Conservation (phyloP, 2,329 filamentous ascomycete species). For the Fusarium haematococcum region DNA sequence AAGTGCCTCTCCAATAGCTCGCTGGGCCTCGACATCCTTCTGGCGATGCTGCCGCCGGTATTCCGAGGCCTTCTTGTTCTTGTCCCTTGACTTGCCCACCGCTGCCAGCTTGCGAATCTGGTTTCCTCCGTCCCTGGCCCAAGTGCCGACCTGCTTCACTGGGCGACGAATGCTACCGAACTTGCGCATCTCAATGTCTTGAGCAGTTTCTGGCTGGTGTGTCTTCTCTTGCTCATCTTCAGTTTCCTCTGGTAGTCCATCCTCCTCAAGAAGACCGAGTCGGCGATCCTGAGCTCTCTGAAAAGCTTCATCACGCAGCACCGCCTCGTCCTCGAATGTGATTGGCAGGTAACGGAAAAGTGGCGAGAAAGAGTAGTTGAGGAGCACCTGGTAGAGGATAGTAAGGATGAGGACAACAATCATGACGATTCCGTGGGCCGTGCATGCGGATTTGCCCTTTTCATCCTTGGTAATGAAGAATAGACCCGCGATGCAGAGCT, state of each 20-base stretch:
- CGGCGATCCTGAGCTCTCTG: slow-evolving; percentile 80
- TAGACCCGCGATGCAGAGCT: slow-evolving; percentile 87
- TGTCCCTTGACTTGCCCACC: slow-evolving; percentile 38
- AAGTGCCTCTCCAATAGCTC: slow-evolving; percentile 80
- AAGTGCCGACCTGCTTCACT: slow-evolving; percentile 55
- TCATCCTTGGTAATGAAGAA: slow-evolving; percentile 82
- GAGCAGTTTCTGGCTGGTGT: slow-evolving; percentile 50
- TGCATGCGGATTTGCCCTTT: slow-evolving; percentile 66
- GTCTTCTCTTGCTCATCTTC: slow-evolving; percentile 54
- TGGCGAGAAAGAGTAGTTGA: slow-evolving; percentile 87
- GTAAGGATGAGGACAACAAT: slow-evolving; percentile 80
- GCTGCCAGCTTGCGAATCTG: slow-evolving; percentile 59
- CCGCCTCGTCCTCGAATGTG: slow-evolving; percentile 94
- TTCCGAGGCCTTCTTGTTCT: slow-evolving; percentile 54
- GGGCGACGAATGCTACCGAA: slow-evolving; percentile 56
- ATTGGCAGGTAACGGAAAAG: slow-evolving; percentile 92
- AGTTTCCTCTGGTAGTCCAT: slow-evolving; percentile 59
- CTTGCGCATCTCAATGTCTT: slow-evolving; percentile 55
- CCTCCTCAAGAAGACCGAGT: slow-evolving; percentile 69
- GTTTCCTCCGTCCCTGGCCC: slow-evolving; percentile 59
- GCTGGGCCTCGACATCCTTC: slow-evolving; percentile 78
- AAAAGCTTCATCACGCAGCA: slow-evolving; percentile 90
- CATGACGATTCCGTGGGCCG: slow-evolving; percentile 87
- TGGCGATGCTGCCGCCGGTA: slow-evolving; percentile 62
- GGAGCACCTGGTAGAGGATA: slow-evolving; percentile 78